Evolutionary conservation across 768 basidiomycete genomes (phyloP).

Genomic region (Lactarius quietus): DNA sequence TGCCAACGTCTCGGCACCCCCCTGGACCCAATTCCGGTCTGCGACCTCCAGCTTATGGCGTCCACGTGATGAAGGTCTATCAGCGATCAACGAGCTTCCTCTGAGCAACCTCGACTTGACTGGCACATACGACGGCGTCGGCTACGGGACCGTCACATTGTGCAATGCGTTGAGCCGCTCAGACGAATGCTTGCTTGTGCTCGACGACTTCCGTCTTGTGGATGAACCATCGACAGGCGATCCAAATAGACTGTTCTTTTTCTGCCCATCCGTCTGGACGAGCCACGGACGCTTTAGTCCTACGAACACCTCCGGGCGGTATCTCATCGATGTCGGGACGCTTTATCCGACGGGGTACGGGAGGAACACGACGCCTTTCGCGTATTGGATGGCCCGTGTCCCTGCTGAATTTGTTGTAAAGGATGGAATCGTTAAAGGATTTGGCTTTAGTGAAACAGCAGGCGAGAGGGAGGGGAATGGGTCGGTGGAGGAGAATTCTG

Average conservation of each 20-base stretch:
- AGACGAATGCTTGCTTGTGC: conserved; percentile 9
- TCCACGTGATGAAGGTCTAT: not conserved
- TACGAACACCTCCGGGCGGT: not conserved
- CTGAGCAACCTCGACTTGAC: not conserved
- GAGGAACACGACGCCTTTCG: conserved; percentile 14
- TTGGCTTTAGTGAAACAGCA: conserved; percentile 3
- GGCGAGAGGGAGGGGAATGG: not conserved
- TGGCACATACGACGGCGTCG: conserved; percentile 7
- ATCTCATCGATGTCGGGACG: not conserved
- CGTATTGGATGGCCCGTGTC: not conserved
- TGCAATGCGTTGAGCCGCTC: conserved; percentile 8
- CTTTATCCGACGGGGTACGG: conserved; percentile 19
- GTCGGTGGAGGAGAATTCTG: conserved; percentile 6
- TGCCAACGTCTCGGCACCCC: not conserved
- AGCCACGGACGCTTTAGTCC: not conserved
- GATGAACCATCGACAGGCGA: not conserved
- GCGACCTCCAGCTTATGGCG: not conserved
- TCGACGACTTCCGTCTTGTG: conserved; percentile 5
- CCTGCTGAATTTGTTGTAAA: conserved; percentile 1
- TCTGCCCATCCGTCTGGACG: not conserved
- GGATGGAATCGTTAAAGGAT: not conserved
- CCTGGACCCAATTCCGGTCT: not conserved
- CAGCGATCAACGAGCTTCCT: not conserved
- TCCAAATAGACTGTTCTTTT: not conserved
- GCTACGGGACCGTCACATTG: conserved; percentile 6